Percentiles rank a stretch among this genome's conserved stretches.
phyloP scores from a whole-genome alignment of 306 rosid genomes.

The Lotus japonicus region DNA sequence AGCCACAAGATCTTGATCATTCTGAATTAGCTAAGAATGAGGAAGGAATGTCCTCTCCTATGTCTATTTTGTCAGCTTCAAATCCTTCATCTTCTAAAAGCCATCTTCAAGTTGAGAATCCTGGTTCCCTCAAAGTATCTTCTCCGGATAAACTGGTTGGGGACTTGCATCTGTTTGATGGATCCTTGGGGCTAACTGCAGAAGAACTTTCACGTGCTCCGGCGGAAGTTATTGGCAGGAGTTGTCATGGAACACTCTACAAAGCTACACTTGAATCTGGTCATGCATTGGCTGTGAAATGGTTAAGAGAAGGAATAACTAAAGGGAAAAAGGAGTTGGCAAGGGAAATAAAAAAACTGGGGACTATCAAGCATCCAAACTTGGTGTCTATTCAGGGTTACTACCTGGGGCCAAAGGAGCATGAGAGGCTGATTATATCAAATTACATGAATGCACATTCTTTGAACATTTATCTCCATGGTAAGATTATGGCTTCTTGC shows the following conservation, averaged over 20 bases:
- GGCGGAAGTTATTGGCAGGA: conserved; percentile 63
- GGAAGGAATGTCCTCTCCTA: conserved; percentile 42
- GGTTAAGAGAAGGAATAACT: conserved; percentile 75
- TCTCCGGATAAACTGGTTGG: conserved; percentile 64
- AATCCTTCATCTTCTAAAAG: conserved; percentile 56
- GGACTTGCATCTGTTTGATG: conserved; percentile 62
- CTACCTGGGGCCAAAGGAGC: conserved; percentile 68
- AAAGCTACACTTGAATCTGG: conserved; percentile 70
- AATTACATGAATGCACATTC: conserved; percentile 58
- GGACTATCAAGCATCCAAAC: conserved; percentile 65
- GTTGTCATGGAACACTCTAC: conserved; percentile 78
- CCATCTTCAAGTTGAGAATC: conserved; percentile 39
- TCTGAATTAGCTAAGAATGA: conserved; percentile 32
- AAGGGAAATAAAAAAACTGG: conserved; percentile 73
- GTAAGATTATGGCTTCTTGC: conserved; percentile 31
- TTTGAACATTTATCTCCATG: conserved; percentile 62
- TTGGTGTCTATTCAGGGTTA: conserved; percentile 65
- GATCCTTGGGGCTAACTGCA: conserved; percentile 50
- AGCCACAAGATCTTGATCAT: conserved; percentile 22
- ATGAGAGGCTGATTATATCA: conserved; percentile 61
- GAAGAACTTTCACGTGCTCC: conserved; percentile 78
- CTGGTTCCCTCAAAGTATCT: conserved; percentile 28
- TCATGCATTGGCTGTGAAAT: conserved; percentile 58
- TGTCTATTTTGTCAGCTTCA: conserved; percentile 50
- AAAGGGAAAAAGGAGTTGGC: conserved; percentile 74